Evolutionary conservation across 2,329 filamentous ascomycete genomes (phyloP).

Genomic region (Teratosphaeria destructans): DNA sequence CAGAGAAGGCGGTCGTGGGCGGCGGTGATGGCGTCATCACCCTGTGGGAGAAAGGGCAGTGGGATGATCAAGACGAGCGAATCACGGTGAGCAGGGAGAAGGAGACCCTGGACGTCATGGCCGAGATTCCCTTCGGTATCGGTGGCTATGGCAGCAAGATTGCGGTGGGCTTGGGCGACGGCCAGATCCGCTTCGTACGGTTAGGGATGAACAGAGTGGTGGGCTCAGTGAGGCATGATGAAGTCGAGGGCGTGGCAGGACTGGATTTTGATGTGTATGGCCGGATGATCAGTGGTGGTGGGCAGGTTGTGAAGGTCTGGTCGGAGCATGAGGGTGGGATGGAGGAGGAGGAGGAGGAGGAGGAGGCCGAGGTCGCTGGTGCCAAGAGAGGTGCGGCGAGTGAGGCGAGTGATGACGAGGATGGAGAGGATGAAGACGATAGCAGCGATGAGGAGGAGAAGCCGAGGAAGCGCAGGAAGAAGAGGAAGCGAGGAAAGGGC

Average conservation of each 20-base stretch:
- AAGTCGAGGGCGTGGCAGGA: constrained; percentile 73
- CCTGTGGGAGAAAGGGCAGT: constrained; percentile 85
- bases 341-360: constrained; percentile 43
- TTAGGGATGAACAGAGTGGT: constrained; percentile 64
- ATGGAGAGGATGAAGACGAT: constrained; percentile 27
- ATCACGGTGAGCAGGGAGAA: constrained; percentile 58
- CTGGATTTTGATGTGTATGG: constrained; percentile 77
- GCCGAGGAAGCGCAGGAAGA: constrained; percentile 32
- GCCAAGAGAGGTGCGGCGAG: constrained; percentile 40
- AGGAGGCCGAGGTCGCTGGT: constrained; percentile 21
- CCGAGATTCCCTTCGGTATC: constrained; percentile 59
- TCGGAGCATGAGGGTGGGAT: constrained; percentile 52
- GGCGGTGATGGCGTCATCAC: constrained; percentile 75
- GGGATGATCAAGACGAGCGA: constrained; percentile 90
- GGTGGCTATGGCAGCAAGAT: constrained; percentile 60
- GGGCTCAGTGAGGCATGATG: constrained; percentile 62
- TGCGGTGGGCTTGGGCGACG: constrained; percentile 73
- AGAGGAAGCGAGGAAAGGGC: constrained; percentile 25
- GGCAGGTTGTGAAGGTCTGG: constrained; percentile 82
- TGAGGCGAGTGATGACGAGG: constrained; percentile 38
- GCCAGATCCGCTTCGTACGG: constrained; percentile 65
- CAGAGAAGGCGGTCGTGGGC: constrained; percentile 65
- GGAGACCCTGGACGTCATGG: constrained; percentile 73
- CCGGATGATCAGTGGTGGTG: constrained; percentile 82
- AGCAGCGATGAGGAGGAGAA: constrained; percentile 33